Conservation (phyloP, 371 early-diverging fungal species). For the Apophysomyces sp. region DNA sequence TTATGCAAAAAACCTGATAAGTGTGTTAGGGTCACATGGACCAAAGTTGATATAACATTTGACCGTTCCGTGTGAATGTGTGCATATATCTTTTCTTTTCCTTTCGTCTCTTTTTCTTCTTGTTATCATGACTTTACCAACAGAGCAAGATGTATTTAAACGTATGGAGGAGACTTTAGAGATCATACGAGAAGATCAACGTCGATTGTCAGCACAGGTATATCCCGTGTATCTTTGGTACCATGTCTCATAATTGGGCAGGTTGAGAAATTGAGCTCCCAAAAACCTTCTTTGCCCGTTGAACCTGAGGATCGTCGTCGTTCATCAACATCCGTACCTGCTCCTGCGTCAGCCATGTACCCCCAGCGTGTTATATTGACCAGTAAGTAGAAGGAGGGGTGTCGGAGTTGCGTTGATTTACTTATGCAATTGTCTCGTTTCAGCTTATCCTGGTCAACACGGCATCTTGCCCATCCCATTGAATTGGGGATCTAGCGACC, state of each 20-base stretch:
- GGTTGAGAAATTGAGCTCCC: constrained; percentile 5
- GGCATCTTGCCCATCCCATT: constrained; percentile 85
- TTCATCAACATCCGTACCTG: constrained; percentile 2
- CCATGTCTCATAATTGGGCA: background rate
- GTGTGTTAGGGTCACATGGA: background rate
- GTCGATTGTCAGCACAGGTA: constrained; percentile 29
- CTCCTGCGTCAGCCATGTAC: constrained; percentile 18
- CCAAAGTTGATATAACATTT: background rate
- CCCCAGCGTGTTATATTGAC: constrained; percentile 50
- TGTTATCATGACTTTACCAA: constrained; percentile 22
- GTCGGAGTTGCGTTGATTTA: background rate
- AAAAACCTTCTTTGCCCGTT: background rate
- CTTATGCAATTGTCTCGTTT: background rate
- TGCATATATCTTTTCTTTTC: background rate
- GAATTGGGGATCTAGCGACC: constrained; percentile 80
- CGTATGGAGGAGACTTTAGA: constrained; percentile 30
- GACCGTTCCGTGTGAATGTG: background rate
- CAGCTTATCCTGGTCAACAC: constrained; percentile 84
- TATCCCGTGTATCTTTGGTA: background rate
- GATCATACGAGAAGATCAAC: constrained; percentile 24
- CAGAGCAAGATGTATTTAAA: constrained; percentile 24
- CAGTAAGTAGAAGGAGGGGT: constrained; percentile 22
- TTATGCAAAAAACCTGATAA: background rate
- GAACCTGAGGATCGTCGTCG: background rate
- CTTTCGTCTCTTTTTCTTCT: constrained; percentile 4